Evolutionary conservation across 805 yeast species (phyloP).

Genomic region (Kazachstania psychrophila): DNA sequence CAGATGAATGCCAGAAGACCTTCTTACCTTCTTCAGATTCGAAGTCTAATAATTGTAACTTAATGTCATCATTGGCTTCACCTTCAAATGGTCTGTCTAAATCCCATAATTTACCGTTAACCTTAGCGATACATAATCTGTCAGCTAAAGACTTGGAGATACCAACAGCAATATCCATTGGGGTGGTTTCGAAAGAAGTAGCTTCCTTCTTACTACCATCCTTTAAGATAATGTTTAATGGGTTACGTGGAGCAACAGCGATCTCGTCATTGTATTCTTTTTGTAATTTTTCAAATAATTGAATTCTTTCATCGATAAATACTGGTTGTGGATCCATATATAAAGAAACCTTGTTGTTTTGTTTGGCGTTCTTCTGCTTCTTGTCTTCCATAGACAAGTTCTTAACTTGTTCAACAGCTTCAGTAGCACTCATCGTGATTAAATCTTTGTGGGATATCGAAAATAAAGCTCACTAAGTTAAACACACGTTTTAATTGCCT

Average conservation of each 20-base stretch:
- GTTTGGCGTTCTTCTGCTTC: slow-evolving; percentile 35
- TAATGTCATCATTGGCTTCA: slow-evolving; percentile 33
- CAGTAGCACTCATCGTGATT: slow-evolving; percentile 12
- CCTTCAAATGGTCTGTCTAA: slow-evolving; percentile 85
- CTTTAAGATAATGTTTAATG: slow-evolving; percentile 72
- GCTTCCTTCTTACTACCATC: slow-evolving; percentile 80
- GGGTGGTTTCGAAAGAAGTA: slow-evolving; percentile 81
- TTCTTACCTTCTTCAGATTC: slow-evolving; percentile 89
- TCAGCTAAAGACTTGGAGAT: slow-evolving; percentile 85
- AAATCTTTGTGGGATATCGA: too few relatives aligned
- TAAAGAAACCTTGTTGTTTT: slow-evolving; percentile 28
- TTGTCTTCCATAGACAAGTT: slow-evolving; percentile 31
- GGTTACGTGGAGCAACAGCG: slow-evolving; percentile 50
- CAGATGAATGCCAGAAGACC: slow-evolving; percentile 98
- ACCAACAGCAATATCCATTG: slow-evolving; percentile 70
- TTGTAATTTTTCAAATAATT: slow-evolving; percentile 71
- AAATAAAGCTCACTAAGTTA: background rate
- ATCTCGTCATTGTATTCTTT: slow-evolving; percentile 65
- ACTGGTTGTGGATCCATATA: slow-evolving; percentile 71
- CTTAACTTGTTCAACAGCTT: slow-evolving; percentile 34
- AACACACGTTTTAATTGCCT: too few relatives aligned
- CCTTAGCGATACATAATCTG: slow-evolving; percentile 83
- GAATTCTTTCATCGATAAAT: slow-evolving; percentile 70
- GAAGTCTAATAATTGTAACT: slow-evolving; percentile 78
- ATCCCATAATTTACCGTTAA: slow-evolving; percentile 90